These are phyloP conservation scores for Eutrema heterophyllum DNA, from an alignment of 345 rosid species.

Conservation along the genomic window DNA sequence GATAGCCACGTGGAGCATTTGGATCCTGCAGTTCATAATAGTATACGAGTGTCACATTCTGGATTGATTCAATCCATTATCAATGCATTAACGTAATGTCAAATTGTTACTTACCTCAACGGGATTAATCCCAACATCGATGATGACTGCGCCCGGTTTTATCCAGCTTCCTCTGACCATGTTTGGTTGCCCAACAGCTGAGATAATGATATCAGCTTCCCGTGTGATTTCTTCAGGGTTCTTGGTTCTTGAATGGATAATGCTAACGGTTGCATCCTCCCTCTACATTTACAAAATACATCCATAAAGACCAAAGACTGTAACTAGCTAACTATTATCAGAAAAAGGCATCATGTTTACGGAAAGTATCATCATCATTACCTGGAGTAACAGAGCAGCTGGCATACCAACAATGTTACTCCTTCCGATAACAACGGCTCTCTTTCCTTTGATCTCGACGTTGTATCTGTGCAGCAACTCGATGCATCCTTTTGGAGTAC, in stretches of 20 bases:
- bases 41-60: too few relatives aligned
- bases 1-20: slow-evolving; percentile 52
- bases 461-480: too few relatives aligned
- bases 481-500: too few relatives aligned
- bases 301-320: neutral
- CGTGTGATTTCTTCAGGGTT: slow-evolving; percentile 73
- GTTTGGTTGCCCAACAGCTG: slow-evolving; percentile 78
- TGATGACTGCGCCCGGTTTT: slow-evolving; percentile 82
- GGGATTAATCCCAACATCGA: slow-evolving; percentile 81
- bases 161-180: slow-evolving; percentile 89
- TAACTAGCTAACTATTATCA: too few relatives aligned
- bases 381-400: too few relatives aligned
- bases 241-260: slow-evolving; percentile 74
- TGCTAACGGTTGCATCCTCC: slow-evolving; percentile 76
- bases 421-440: too few relatives aligned
- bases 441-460: too few relatives aligned
- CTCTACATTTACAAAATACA: slow-evolving; percentile 37
- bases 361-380: too few relatives aligned
- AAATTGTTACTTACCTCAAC: slow-evolving; percentile 35
- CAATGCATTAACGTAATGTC: too few relatives aligned
- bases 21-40: slow-evolving; percentile 42
- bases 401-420: too few relatives aligned
- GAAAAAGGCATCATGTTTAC: too few relatives aligned
- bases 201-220: slow-evolving; percentile 71
- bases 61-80: too few relatives aligned